Percentiles rank a stretch among this genome's conserved stretches.
These are phyloP conservation scores for Camellia granthamiana DNA, from an alignment of 148 eudicot species.

Conservation along the genomic window DNA sequence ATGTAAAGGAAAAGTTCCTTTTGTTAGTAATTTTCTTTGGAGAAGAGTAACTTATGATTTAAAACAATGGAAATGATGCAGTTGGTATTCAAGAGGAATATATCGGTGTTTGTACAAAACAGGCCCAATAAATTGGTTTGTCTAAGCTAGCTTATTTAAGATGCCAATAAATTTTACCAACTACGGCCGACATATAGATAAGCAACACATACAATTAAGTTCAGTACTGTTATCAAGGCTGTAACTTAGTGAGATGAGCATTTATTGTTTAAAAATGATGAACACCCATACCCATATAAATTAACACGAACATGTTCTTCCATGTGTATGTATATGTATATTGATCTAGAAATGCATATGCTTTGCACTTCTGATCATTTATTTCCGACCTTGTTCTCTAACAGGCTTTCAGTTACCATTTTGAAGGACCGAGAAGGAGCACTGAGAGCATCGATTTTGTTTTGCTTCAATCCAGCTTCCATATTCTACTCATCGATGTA, in stretches of 20 bases:
- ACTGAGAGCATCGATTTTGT: constrained; percentile 70
- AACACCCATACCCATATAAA: neutral
- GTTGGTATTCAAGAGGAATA: neutral
- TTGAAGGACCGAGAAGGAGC: constrained; percentile 68
- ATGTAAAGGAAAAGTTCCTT: neutral
- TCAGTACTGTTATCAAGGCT: neutral
- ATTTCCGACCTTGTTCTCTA: constrained; percentile 14
- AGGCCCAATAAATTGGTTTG: no score
- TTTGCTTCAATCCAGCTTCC: constrained; percentile 97
- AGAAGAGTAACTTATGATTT: neutral
- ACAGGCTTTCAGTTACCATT: constrained; percentile 71
- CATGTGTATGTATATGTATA: neutral
- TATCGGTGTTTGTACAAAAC: no score
- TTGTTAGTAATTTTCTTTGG: no score
- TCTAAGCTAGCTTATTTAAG: no score
- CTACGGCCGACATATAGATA: no score
- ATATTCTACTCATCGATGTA: constrained; percentile 97
- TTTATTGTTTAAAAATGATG: neutral
- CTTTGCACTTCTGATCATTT: neutral
- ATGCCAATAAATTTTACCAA: no score
- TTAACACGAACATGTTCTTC: neutral
- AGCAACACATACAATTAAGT: neutral
- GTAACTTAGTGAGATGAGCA: neutral
- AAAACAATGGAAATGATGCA: neutral
- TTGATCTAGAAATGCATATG: neutral